Percentiles rank a stretch among this genome's conserved stretches.
Evolutionary conservation across 2,329 filamentous ascomycete genomes (phyloP).

Genomic region (Colletotrichum sp.): DNA sequence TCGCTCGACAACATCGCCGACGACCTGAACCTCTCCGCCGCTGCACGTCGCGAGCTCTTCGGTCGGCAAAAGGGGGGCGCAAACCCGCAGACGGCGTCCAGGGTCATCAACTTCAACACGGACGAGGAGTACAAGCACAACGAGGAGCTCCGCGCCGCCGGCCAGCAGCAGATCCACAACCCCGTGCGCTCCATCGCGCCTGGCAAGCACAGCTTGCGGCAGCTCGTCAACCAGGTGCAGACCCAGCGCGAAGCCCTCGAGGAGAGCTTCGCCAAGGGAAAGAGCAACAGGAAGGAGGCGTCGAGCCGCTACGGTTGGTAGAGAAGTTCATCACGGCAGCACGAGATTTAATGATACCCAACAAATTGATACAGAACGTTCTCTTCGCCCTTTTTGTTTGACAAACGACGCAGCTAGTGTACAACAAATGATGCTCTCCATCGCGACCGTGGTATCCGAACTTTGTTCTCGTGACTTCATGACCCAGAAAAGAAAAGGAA

Average conservation of each 20-base stretch:
- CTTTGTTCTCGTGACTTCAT: constrained; percentile 6
- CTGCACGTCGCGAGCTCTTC: constrained; percentile 83
- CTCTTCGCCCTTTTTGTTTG: neutral
- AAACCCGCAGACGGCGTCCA: constrained; percentile 55
- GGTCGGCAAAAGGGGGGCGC: constrained; percentile 63
- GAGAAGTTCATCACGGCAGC: neutral
- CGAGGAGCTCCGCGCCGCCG: constrained; percentile 73
- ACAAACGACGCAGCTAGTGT: constrained; percentile 6
- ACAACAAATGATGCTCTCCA: constrained; percentile 1
- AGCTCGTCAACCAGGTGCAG: constrained; percentile 83
- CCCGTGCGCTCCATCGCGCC: constrained; percentile 83
- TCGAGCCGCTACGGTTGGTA: constrained; percentile 84
- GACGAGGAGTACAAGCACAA: constrained; percentile 88
- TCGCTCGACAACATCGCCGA: constrained; percentile 75
- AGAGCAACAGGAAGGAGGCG: constrained; percentile 80
- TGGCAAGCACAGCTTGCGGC: constrained; percentile 87
- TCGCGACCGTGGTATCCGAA: neutral
- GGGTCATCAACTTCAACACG: constrained; percentile 86
- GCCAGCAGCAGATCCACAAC: constrained; percentile 77
- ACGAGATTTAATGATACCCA: constrained; percentile 12
- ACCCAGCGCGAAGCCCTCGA: constrained; percentile 87
- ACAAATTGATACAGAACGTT: neutral
- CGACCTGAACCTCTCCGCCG: constrained; percentile 78
- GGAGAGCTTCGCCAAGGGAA: constrained; percentile 86
- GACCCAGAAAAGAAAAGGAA: neutral